Evolutionary conservation across 495 filamentous ascomycete species (phyloP), one percentile per base, ranked within the genome.

Genomic region (Xylaria nigripes): DNA sequence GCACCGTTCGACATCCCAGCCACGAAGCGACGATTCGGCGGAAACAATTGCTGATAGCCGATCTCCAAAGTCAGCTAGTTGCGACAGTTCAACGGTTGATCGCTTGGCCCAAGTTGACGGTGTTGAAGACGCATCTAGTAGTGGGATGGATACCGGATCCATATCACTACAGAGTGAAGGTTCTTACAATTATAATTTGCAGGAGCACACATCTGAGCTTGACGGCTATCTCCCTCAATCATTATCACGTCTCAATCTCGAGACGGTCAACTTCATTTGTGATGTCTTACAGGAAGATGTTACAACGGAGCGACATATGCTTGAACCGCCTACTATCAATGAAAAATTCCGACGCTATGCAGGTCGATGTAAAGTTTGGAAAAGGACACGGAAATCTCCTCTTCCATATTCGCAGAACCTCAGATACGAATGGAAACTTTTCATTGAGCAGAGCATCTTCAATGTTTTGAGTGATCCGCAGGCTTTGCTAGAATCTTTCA

Each of bases 371-470:
- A 74, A 70, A 58, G 42, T 60, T 1, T 66, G 72, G 40, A 71
- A 59, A 21, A 70, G 74, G 49, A 72, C 64, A 51, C 58, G 70
- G 8, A 71, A 64, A 29, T 61, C 67, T 15, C 69, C 64, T 42
- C 25, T 55, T n/a, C 54, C 48, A 36, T 55, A 63, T 9, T 49
- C 56, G 10, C 61, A 61, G 32, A 58, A 68, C 50, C 38, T 67
- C 48, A 73, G 60, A 49, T 67, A 70, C 38, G 68, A 72, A 57
- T 77, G 72, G 81, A 78, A 65, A 65, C 54, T 68, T 3, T 93
- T 91, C 63, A 71, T 84, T 36, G 81, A 86, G 21, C 86, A 92
- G 57, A 86, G 82, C 46, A 67, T 90, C 2, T 91, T 87, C 63
- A 85, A 85, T 57, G 78, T 86, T 5, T 68, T 94, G 27, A 84